These are phyloP conservation scores for Phytophthora kernoviae DNA, from an alignment of 352 stramenopile genomes.

Conservation along the genomic window DNA sequence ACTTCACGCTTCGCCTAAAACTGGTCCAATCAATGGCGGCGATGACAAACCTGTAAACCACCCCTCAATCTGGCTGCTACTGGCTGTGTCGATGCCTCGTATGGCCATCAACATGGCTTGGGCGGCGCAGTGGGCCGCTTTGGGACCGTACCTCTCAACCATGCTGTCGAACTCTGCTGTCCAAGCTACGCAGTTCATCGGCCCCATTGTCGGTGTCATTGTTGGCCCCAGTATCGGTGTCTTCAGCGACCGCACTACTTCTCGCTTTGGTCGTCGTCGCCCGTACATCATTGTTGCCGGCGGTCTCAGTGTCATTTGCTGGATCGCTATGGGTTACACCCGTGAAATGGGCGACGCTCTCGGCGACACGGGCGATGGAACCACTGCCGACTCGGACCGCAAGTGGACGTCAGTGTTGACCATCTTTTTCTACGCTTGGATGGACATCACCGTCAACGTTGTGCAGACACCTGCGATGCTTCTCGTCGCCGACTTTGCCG, in stretches of 20 bases:
- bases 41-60: conserved; percentile 5
- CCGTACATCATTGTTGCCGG: conserved; percentile 43
- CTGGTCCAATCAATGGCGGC: conserved; percentile 3
- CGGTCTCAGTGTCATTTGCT: conserved; percentile 43
- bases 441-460: conserved; percentile 29
- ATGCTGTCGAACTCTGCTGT: conserved; percentile 46
- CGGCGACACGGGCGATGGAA: conserved; percentile 22
- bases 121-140: conserved; percentile 48
- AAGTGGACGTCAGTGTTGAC: conserved; percentile 32
- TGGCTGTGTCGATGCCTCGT: conserved; percentile 25
- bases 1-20: conserved; percentile 7
- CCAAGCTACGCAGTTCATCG: conserved; percentile 27
- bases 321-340: conserved; percentile 53
- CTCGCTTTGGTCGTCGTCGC: conserved; percentile 16
- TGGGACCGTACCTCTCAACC: conserved; percentile 52
- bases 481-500: conserved; percentile 47
- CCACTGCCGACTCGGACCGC: conserved; percentile 20
- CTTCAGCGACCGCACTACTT: conserved; percentile 28
- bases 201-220: conserved; percentile 24
- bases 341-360: conserved; percentile 25
- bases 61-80: conserved; percentile 23
- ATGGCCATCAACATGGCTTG: conserved; percentile 29
- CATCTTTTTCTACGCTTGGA: conserved; percentile 28
- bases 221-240: conserved; percentile 23
- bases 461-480: conserved; percentile 28